Conservation (phyloP, 768 basidiomycete genomes). For the Lactifluus echinatus region DNA sequence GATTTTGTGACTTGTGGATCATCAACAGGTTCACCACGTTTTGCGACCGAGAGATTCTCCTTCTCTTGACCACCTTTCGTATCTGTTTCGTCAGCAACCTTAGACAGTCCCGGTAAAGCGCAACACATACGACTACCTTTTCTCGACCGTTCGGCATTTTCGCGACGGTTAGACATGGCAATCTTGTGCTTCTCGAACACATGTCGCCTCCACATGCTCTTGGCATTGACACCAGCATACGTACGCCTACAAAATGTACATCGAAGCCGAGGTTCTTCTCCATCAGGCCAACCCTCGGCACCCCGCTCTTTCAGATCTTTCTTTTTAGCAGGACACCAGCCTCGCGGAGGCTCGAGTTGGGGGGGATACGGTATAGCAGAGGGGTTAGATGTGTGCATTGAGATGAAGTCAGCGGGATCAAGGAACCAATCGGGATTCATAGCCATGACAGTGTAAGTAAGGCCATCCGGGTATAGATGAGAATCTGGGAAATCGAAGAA, state of each 20-base stretch:
- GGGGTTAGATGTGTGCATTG: conserved; percentile 37
- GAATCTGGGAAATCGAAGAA: conserved; percentile 60
- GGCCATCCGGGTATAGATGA: conserved; percentile 51
- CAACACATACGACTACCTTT: conserved; percentile 45
- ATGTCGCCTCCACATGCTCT: conserved; percentile 87
- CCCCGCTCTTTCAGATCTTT: conserved; percentile 66
- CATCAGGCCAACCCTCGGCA: conserved; percentile 66
- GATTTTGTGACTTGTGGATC: conserved; percentile 8
- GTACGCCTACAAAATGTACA: conserved; percentile 81
- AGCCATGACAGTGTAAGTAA: conserved; percentile 65
- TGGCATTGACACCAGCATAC: conserved; percentile 81
- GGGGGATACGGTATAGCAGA: conserved; percentile 63
- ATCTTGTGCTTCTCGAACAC: conserved; percentile 88
- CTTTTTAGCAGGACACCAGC: conserved; percentile 84
- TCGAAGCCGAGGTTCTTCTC: conserved; percentile 68
- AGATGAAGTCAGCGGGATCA: conserved; percentile 53
- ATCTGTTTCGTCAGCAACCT: conserved; percentile 31
- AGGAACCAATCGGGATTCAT: conserved; percentile 76
- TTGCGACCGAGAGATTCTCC: conserved; percentile 32
- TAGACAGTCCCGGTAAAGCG: background rate
- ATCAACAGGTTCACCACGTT: conserved; percentile 15
- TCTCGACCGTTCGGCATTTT: conserved; percentile 54
- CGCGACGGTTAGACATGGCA: conserved; percentile 80
- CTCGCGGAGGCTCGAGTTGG: conserved; percentile 72
- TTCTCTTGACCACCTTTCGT: conserved; percentile 47